Conservation (phyloP, 345 rosid species). For the Camelina sativa region DNA sequence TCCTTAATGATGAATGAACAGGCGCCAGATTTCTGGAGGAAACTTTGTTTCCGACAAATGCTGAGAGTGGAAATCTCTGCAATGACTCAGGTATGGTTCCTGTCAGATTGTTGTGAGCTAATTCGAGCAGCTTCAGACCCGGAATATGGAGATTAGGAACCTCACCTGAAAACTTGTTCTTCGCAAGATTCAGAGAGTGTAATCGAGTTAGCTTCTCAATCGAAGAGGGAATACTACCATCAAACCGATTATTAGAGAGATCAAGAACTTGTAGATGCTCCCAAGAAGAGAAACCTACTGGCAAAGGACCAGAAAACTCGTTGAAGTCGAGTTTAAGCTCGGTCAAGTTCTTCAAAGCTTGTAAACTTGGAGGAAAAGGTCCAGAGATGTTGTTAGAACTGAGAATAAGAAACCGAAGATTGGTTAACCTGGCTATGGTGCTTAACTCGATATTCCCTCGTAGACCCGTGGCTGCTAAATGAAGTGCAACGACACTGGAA, state of each 20-base stretch:
- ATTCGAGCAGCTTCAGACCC: constrained; percentile 58
- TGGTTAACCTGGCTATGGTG: constrained; percentile 66
- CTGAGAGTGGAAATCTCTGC: constrained; percentile 65
- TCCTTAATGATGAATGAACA: constrained; percentile 46
- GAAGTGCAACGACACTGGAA: constrained; percentile 62
- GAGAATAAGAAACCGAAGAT: constrained; percentile 67
- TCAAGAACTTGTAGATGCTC: constrained; percentile 60
- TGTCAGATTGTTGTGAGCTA: constrained; percentile 70
- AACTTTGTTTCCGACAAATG: constrained; percentile 68
- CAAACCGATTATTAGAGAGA: constrained; percentile 67
- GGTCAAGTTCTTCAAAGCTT: constrained; percentile 62
- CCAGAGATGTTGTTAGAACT: constrained; percentile 78
- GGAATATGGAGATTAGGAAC: constrained; percentile 64
- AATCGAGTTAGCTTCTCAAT: constrained; percentile 57
- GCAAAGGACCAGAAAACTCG: constrained; percentile 67
- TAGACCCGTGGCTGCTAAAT: constrained; percentile 65
- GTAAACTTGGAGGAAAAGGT: constrained; percentile 63
- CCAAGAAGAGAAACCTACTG: constrained; percentile 71
- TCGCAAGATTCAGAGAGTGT: constrained; percentile 59
- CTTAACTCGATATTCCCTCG: constrained; percentile 56
- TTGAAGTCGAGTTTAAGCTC: constrained; percentile 71
- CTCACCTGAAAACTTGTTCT: constrained; percentile 74
- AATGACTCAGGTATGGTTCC: constrained; percentile 71
- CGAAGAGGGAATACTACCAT: constrained; percentile 66
- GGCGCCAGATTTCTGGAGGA: constrained; percentile 43